Percentiles rank a stretch among this genome's conserved stretches.
phyloP scores from a whole-genome alignment of 2,329 filamentous ascomycete genomes.

The Aschersonia sp. region DNA sequence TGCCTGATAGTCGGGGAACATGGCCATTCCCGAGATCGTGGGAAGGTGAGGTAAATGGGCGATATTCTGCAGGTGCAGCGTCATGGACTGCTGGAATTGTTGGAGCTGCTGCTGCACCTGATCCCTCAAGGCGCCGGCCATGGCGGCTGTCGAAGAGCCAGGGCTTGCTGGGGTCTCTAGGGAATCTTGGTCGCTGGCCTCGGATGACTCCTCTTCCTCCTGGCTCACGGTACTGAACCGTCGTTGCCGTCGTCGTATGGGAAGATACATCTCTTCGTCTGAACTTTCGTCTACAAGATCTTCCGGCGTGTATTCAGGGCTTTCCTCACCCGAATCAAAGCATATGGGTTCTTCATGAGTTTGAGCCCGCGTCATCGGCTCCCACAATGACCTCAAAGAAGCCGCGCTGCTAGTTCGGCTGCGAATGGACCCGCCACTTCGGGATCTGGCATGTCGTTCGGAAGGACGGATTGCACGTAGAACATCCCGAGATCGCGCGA shows the following conservation, averaged over 20 bases:
- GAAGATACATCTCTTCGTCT: slow-evolving; percentile 20
- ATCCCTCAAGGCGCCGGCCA: slow-evolving; percentile 58
- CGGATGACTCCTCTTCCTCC: slow-evolving; percentile 16
- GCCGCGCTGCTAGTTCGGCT: slow-evolving; percentile 52
- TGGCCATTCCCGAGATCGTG: slow-evolving; percentile 40
- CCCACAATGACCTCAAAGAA: slow-evolving; percentile 55
- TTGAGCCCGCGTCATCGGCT: slow-evolving; percentile 26
- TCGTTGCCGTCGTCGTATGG: slow-evolving; percentile 16
- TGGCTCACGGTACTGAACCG: slow-evolving; percentile 11
- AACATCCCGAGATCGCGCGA: slow-evolving; percentile 52
- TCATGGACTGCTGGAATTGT: slow-evolving; percentile 60
- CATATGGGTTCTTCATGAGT: slow-evolving; percentile 21
- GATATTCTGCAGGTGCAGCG: slow-evolving; percentile 48
- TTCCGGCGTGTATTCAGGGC: slow-evolving; percentile 29
- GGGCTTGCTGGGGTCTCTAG: slow-evolving; percentile 17
- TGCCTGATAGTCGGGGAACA: slow-evolving; percentile 58
- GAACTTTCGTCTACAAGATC: slow-evolving; percentile 23
- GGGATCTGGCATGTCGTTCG: slow-evolving; percentile 48
- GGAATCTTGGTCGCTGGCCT: slow-evolving; percentile 23
- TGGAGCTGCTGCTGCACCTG: slow-evolving; percentile 62
- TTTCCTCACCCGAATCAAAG: slow-evolving; percentile 26
- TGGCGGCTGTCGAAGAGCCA: slow-evolving; percentile 43
- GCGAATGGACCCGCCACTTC: slow-evolving; percentile 46
- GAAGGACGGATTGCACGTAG: slow-evolving; percentile 48
- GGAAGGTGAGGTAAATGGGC: slow-evolving; percentile 38